Evolutionary conservation across 129 eudicot genomes (phyloP), one percentile per base, ranked within the genome.

Genomic region (Smallanthus sonchifolius): DNA sequence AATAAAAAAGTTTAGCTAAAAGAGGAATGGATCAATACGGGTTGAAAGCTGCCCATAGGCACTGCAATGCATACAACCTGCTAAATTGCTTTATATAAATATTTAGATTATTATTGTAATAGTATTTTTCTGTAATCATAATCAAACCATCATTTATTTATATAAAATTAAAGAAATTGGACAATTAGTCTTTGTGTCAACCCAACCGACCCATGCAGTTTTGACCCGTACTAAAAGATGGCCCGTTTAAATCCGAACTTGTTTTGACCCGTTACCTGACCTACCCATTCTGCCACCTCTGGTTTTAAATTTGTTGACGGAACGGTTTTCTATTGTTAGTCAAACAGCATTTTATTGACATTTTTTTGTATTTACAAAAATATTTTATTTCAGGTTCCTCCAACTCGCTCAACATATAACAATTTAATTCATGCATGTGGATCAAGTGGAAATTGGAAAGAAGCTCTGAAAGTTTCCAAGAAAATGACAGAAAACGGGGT

Each of bases 401-500:
- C 98, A 40, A 90, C 91, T 76, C 82, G 98, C 63, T 81, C 92
- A 69, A 94, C 98, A 43, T 94, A 90, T 85, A 94, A 94, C 89
- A 94, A 94, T 78, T 77, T 94, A 82, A 90, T 94, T 72, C 88
- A 94, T 85, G 97, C 98, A 5, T 94, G 98, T 80, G 98, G 98
- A 71, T 88, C 91, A 65, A 90, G 97, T 64, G 99, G 99, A 67
- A 94, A 94, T 77, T 94, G 99, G 99, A 88, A 77, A 80, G 97
- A 94, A 81, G 99, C 97, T 72, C 81, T 94, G 38, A 91, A 82
- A 68, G 83, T 94, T 72, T 86, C 88, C 81, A 94, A 91, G 71
- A 84, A 71, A 67, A 94, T 94, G 99, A 94, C 99, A 52, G 99
- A 94, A 65, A 94, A 90, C 37, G 97, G 99, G 62, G 93, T 91